Evolutionary conservation across 805 yeast genomes (phyloP).

Genomic region (Schwanniomyces yamadae): DNA sequence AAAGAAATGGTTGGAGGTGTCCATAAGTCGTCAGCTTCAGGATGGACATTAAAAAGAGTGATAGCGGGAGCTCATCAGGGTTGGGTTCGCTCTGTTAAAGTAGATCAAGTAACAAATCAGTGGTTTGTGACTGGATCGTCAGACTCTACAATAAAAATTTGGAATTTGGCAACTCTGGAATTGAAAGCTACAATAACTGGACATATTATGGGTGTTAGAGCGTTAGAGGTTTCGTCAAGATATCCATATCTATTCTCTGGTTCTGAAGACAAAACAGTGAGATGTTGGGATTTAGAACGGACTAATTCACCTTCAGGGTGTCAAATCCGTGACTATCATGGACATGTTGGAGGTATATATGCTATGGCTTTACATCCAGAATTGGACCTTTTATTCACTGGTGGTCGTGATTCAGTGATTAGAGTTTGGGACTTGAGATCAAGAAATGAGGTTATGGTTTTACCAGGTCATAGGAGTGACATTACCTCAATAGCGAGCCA

Average conservation of each 20-base stretch:
- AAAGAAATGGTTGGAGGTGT: background rate
- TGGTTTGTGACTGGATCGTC: conserved; percentile 93
- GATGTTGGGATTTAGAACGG: conserved; percentile 95
- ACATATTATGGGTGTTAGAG: conserved; percentile 86
- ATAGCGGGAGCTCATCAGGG: conserved; percentile 86
- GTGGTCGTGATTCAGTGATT: conserved; percentile 83
- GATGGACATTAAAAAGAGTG: conserved; percentile 71
- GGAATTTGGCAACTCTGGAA: conserved; percentile 79
- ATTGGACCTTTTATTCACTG: conserved; percentile 77
- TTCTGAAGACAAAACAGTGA: conserved; percentile 88
- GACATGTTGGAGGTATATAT: conserved; percentile 89
- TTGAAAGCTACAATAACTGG: conserved; percentile 81
- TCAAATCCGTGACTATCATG: conserved; percentile 81
- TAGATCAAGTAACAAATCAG: conserved; percentile 77
- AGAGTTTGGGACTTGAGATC: conserved; percentile 94
- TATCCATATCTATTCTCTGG: conserved; percentile 90
- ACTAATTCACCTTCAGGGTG: conserved; percentile 56
- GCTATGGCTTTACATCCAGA: conserved; percentile 85
- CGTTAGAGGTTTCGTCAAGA: conserved; percentile 65
- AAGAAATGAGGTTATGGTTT: conserved; percentile 66
- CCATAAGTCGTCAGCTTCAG: background rate
- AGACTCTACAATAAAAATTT: conserved; percentile 84
- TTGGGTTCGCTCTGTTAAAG: conserved; percentile 80
- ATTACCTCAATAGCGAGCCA: conserved; percentile 68
- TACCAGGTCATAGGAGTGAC: conserved; percentile 79